phyloP scores from a whole-genome alignment of 1,284 basidiomycete species.

The Marasmius fiardii region DNA sequence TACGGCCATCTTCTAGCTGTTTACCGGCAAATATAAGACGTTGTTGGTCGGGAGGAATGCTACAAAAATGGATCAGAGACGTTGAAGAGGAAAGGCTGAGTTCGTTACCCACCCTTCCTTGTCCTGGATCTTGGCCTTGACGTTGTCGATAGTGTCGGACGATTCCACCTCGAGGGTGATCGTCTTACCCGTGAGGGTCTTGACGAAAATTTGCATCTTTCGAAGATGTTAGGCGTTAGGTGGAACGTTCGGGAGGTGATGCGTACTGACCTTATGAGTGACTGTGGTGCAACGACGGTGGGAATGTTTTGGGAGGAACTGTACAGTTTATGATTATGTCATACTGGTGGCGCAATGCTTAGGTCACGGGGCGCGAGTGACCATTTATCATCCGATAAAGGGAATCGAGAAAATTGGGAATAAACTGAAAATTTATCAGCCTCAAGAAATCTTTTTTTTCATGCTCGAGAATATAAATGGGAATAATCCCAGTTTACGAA shows the following conservation, averaged over 20 bases:
- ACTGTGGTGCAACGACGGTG: background rate
- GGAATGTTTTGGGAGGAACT: background rate
- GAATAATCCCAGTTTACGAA: too few species aligned
- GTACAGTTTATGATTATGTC: background rate
- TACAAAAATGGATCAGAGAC: conserved; percentile 20
- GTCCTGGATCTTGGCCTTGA: conserved; percentile 90
- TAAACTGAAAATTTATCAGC: too few species aligned
- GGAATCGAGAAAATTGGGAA: too few species aligned
- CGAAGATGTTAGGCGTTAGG: conserved; percentile 2
- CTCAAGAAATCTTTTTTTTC: too few species aligned
- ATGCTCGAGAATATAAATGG: too few species aligned
- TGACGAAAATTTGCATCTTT: conserved; percentile 93
- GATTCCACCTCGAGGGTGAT: conserved; percentile 99
- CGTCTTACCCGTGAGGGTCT: conserved; percentile 96
- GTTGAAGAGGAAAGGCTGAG: background rate
- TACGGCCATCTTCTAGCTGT: conserved; percentile 96
- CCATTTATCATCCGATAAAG: too few species aligned
- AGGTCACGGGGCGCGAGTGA: too few species aligned
- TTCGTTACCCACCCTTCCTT: conserved; percentile 72
- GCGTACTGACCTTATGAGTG: background rate
- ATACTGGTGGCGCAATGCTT: too few species aligned
- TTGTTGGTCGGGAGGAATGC: conserved; percentile 92
- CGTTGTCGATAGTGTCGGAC: conserved; percentile 93
- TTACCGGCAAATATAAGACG: conserved; percentile 94
- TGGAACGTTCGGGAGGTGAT: too few species aligned